Evolutionary conservation across 495 filamentous ascomycete species (phyloP).

Genomic region (Aspergillus panamensis): DNA sequence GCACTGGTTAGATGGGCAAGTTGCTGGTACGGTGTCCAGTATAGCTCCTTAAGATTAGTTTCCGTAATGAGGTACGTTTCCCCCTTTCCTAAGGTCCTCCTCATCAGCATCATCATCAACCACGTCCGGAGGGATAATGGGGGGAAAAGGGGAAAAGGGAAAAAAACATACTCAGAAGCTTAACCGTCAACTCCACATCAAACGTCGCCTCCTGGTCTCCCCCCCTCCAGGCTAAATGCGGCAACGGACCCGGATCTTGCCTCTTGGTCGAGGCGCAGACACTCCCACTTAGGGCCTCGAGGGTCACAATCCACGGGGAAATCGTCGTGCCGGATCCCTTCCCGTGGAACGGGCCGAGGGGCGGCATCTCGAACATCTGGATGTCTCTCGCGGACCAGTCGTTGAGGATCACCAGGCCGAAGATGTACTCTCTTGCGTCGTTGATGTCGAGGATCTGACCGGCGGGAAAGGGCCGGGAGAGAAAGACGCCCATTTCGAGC

Average conservation of each 20-base stretch:
- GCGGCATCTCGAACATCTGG: conserved; percentile 35
- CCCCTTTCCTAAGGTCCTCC: conserved; percentile 17
- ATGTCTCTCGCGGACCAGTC: conserved; percentile 61
- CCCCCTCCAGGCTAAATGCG: conserved; percentile 18
- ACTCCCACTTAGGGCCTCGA: conserved; percentile 69
- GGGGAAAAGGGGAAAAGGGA: too few relatives aligned
- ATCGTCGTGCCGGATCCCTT: conserved; percentile 85
- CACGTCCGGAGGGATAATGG: too few relatives aligned
- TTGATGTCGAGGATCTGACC: conserved; percentile 19
- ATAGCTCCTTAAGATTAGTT: conserved; percentile 26
- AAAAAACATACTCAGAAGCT: conserved; percentile 23
- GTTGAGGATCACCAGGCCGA: conserved; percentile 81
- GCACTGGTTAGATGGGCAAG: conserved; percentile 23
- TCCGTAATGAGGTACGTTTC: conserved; percentile 19
- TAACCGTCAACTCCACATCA: conserved; percentile 22
- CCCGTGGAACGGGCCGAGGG: conserved; percentile 43
- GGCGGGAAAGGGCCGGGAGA: conserved; percentile 41
- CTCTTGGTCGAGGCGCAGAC: conserved; percentile 5
- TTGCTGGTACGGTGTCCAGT: conserved; percentile 29
- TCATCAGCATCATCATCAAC: not conserved
- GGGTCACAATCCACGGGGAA: conserved; percentile 76
- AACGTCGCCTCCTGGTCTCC: conserved; percentile 15
- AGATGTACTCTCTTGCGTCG: conserved; percentile 53
- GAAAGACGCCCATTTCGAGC: conserved; percentile 72
- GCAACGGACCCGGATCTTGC: conserved; percentile 9